A percentile compares a stretch with the other conserved stretches of the same genome.
phyloP scores from a whole-genome alignment of 2,329 filamentous ascomycete genomes.

The Raffaelea albimanens region DNA sequence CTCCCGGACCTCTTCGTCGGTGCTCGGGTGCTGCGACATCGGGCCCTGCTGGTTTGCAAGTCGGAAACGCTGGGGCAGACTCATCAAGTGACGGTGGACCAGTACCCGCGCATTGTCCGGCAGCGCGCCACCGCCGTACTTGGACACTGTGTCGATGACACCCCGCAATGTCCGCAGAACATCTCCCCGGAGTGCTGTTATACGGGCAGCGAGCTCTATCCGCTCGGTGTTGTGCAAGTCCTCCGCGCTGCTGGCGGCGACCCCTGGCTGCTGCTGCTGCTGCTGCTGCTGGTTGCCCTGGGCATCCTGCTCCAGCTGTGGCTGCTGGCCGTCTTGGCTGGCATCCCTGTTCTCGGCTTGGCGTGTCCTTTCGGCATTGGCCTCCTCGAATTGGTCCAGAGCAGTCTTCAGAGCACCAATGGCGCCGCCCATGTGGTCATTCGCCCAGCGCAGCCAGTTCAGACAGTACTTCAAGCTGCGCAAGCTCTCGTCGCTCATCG shows the following conservation, averaged over 20 bases:
- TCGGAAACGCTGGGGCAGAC: conserved; percentile 69
- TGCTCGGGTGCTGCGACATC: conserved; percentile 14
- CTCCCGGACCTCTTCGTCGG: conserved; percentile 31
- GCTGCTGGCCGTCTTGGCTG: conserved; percentile 5
- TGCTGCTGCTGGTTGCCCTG: neutral
- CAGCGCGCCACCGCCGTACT: conserved; percentile 82
- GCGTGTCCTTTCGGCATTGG: conserved; percentile 13
- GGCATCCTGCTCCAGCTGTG: neutral
- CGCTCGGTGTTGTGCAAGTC: conserved; percentile 22
- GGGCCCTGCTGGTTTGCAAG: conserved; percentile 44
- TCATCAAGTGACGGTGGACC: conserved; percentile 75
- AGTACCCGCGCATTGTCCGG: conserved; percentile 80
- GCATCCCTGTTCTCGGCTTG: neutral
- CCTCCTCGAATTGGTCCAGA: conserved; percentile 69
- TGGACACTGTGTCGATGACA: conserved; percentile 76
- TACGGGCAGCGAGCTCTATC: conserved; percentile 46
- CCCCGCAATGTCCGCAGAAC: conserved; percentile 71
- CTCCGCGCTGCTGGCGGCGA: conserved; percentile 6
- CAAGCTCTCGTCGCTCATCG: conserved; percentile 82
- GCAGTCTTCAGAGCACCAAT: conserved; percentile 66
- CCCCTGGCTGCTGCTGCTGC: neutral
- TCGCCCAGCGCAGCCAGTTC: conserved; percentile 69
- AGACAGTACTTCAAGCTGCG: conserved; percentile 79
- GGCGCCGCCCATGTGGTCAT: conserved; percentile 67
- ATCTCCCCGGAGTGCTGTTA: conserved; percentile 59